Base-by-base conservation (phyloP, 1,284 basidiomycete genomes). In the Microbotryomycetes sp. region DNA sequence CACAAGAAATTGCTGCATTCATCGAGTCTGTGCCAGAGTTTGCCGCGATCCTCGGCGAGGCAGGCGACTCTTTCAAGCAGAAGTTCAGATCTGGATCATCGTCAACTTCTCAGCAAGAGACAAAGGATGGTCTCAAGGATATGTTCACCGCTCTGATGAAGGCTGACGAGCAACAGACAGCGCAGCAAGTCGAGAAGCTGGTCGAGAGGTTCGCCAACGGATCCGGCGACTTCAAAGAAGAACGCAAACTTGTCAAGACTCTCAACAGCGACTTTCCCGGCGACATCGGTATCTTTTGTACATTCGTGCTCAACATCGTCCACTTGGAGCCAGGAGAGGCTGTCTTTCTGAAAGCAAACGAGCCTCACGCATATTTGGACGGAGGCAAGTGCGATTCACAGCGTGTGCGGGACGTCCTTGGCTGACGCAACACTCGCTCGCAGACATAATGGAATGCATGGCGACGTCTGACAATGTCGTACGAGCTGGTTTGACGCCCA, bases 391-490 rank as follows among this genome's bases (percentile, higher is more conserved):
- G 5, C 14, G 4, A 54, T 22, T 49, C 32, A 31, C 32, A 4
- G 47, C 29, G 30, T 5, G 12, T 2, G 19, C 28, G 23, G 22
- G 12, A 26, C 25, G 50, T 49, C 7, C 25, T 22, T 3, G 36
- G 7, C n/a, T 55, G 36, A 12, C n/a, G 7, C 26, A 23, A 2
- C 28, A 6, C 29, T 47, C 16, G 45, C 45, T 22, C 45, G 32
- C 73, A 94, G 92, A 97, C 75, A 92, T 93, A 75, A 89, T 96
- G 75, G 92, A 97, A 74, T 93, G 91, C 79, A 97, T 96, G 92
- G 92, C 92, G 28, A 93, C 92, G 59, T 94, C 91, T 1, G 94
- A 99, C 79, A 98, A 98, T 76, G 96, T 99, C 74, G 96, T 99
- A 61, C 88, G 96, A 52, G 96, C 96, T 2, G 96, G 96, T 22